Evolutionary conservation across 2,329 filamentous ascomycete genomes (phyloP).

Genomic region (Hypoxylon rubiginosum): DNA sequence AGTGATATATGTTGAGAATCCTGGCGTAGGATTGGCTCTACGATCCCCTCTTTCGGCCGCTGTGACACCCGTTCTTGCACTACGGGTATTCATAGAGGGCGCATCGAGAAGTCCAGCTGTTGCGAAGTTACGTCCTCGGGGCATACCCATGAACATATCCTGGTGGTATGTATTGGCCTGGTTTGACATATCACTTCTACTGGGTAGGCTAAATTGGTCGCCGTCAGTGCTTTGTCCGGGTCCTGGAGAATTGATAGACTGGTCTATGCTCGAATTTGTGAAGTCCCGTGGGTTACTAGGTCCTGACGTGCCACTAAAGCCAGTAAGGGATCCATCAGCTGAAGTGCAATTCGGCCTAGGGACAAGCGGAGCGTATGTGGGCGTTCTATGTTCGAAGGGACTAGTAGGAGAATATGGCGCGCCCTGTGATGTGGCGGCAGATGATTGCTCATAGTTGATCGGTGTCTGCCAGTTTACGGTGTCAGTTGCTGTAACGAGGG

Average conservation of each 20-base stretch:
- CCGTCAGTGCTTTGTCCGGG: background rate
- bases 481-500: background rate
- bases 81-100: background rate
- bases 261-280: background rate
- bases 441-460: background rate
- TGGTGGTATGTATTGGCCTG: background rate
- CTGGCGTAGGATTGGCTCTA: background rate
- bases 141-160: background rate
- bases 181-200: background rate
- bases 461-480: background rate
- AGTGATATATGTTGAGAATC: background rate
- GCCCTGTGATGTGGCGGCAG: background rate
- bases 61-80: background rate
- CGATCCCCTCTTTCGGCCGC: background rate
- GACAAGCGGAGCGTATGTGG: background rate
- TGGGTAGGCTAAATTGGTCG: background rate
- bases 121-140: background rate
- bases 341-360: background rate
- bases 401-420: background rate
- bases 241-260: background rate
- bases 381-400: background rate
- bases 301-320: background rate
- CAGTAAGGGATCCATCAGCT: background rate
- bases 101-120: background rate
- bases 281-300: background rate